Base-by-base conservation (phyloP, 2,329 filamentous ascomycete species). In the Colletotrichum sp. region DNA sequence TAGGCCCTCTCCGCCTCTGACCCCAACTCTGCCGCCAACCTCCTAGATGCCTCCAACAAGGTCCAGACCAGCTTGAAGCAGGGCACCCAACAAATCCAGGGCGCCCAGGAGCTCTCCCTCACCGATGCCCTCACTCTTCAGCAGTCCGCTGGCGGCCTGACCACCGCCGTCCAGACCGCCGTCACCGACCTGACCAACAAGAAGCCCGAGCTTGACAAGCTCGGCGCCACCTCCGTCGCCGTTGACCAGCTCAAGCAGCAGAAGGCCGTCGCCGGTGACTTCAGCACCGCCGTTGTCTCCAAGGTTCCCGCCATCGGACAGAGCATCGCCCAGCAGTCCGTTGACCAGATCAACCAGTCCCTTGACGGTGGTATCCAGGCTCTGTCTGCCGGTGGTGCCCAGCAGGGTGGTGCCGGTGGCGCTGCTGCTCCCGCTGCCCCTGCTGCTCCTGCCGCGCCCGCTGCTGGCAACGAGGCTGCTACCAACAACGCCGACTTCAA, bases 11-110 rank as follows among this genome's bases (percentile, higher is more conserved):
- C 85, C 77, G 90, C 87, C 62, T 82, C 79, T 5, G 90, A 92
- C 82, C 92, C 91, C 85, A 82, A 83, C 64, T 82, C 83, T 4
- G 83, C 90, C 66, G 77, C 82, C 60, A 80, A 86, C 58, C 78
- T 79, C 21, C 76, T 79, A 16, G 70, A 72, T 26, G 70, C 82
- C 13, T 83, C 83, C 58, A 71, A 74, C 48, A 77, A 77, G 66
- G 76, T 77, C 30, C 69, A 77, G 66, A 73, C 65, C 69, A 65
- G 73, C 43, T 69, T 79, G 62, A 76, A 79, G 67, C 66, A 76
- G 30, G 76, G 80, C 15, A 79, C 80, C 7, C 71, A 67, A 5
- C 80, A 83, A 61, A 82, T 83, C 52, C 71, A 77, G 36, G 83
- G 81, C 21, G 75, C 80, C 6, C 64, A 78, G 30, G 73, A 73